These are phyloP conservation scores for Leishmania arabica DNA, from an alignment of 208 protist species.

Conservation along the genomic window DNA sequence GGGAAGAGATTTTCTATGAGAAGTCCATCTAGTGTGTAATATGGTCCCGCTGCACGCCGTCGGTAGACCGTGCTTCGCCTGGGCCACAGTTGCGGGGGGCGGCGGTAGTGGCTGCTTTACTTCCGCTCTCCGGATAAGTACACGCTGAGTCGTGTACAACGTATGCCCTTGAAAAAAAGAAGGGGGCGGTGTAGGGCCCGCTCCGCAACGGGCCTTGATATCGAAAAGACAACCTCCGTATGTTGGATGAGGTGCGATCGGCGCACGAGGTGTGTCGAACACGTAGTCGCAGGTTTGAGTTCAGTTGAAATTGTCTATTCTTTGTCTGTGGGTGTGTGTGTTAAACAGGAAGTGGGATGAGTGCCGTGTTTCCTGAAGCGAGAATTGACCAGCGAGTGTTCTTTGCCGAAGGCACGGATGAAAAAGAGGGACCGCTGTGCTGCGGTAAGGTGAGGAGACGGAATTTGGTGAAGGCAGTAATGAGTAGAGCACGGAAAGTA, in stretches of 20 bases:
- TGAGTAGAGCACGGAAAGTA: not conserved
- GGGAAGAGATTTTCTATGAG: not conserved
- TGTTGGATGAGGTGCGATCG: not conserved
- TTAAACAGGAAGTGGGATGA: not conserved
- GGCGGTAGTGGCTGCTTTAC: not conserved
- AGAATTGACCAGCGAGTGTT: not conserved
- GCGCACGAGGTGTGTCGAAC: not conserved
- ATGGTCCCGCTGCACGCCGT: not conserved
- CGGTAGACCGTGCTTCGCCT: not conserved
- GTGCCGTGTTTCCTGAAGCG: not conserved
- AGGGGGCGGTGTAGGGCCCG: not conserved
- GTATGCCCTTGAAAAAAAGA: not conserved
- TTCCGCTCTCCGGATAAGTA: not conserved
- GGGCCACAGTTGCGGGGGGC: not conserved
- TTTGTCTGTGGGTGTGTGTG: not conserved
- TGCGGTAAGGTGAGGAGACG: not conserved
- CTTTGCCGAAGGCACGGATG: not conserved
- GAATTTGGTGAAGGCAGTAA: not conserved
- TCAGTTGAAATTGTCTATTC: not conserved
- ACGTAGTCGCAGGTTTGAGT: not conserved
- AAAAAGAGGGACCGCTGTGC: not conserved
- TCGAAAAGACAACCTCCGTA: not conserved
- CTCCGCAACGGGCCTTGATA: not conserved
- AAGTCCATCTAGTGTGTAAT: constrained; percentile 1
- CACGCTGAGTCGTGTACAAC: not conserved